These are phyloP conservation scores for Aspergillus novofumigatus DNA, from an alignment of 2,329 filamentous ascomycete species.

Conservation along the genomic window DNA sequence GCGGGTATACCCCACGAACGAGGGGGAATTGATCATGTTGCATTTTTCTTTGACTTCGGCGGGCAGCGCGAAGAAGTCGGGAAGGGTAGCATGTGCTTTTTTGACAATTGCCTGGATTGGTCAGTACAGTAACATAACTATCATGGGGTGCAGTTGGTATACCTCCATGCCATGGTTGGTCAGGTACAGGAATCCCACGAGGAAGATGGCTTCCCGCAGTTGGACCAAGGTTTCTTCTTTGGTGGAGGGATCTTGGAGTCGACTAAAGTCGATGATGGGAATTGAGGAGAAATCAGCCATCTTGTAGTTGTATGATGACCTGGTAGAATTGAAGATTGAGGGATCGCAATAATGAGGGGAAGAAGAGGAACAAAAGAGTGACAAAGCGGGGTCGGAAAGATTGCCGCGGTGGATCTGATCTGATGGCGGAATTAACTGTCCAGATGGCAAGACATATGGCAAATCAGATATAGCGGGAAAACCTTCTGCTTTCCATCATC, in stretches of 20 bases:
- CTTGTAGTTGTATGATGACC: neutral
- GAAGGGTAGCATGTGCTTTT: constrained; percentile 19
- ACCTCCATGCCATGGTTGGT: constrained; percentile 34
- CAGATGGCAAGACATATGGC: neutral
- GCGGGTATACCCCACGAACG: constrained; percentile 31
- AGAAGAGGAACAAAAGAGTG: neutral
- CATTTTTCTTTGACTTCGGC: constrained; percentile 22
- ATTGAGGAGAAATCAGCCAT: constrained; percentile 29
- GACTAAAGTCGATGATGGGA: constrained; percentile 27
- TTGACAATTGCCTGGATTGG: constrained; percentile 17
- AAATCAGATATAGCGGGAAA: too few species aligned
- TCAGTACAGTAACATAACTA: neutral
- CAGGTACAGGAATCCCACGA: constrained; percentile 34
- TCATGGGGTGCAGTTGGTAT: neutral
- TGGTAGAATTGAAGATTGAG: too few species aligned
- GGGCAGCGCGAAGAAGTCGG: constrained; percentile 23
- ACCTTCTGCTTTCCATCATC: neutral
- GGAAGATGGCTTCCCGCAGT: constrained; percentile 31
- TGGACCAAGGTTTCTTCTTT: constrained; percentile 21
- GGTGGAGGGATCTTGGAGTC: constrained; percentile 20
- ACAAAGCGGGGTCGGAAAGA: neutral
- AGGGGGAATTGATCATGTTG: constrained; percentile 32
- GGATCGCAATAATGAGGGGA: neutral
- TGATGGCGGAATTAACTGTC: neutral
- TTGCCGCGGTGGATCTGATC: neutral